Conservation (phyloP, 257 asterid genomes). For the Apocynum venetum region DNA sequence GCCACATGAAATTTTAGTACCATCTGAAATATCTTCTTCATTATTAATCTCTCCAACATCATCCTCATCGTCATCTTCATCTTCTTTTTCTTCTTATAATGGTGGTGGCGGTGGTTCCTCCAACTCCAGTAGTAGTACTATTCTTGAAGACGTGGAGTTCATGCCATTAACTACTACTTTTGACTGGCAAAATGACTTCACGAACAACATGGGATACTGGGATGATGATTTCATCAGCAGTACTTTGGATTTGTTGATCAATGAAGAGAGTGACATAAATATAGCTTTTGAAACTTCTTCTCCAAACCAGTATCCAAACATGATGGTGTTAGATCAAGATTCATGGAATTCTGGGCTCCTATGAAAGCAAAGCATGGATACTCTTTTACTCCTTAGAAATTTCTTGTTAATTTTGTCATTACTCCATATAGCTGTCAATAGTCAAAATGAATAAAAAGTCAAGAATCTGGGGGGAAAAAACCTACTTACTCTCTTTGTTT, state of each 20-base stretch:
- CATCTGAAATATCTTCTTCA: slow-evolving; percentile 24
- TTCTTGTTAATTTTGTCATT: slow-evolving; percentile 4
- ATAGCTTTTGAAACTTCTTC: slow-evolving; percentile 1
- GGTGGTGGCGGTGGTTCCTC: slow-evolving; percentile 7
- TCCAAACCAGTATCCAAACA: neutral
- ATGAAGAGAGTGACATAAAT: slow-evolving; percentile 21
- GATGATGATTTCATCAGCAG: slow-evolving; percentile 51
- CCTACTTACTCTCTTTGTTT: neutral
- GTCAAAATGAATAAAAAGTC: slow-evolving; percentile 15
- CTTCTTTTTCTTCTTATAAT: slow-evolving; percentile 25
- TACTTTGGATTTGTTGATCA: slow-evolving; percentile 39
- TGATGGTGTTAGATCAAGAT: slow-evolving; percentile 19
- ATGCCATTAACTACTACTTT: slow-evolving; percentile 23
- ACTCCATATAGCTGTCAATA: slow-evolving; percentile 10
- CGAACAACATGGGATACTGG: slow-evolving; percentile 53
- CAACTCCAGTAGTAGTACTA: slow-evolving; percentile 10
- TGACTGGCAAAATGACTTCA: slow-evolving; percentile 37
- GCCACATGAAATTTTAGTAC: slow-evolving; percentile 59
- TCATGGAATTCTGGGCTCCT: slow-evolving; percentile 26
- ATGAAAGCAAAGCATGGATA: neutral
- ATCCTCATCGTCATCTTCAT: slow-evolving; percentile 22
- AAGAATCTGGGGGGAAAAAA: slow-evolving; percentile 7
- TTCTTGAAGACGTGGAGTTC: slow-evolving; percentile 35
- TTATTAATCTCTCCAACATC: slow-evolving; percentile 31
- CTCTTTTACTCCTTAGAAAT: neutral